Evolutionary conservation across 495 filamentous ascomycete species (phyloP).

Genomic region (Penicillium canescens): DNA sequence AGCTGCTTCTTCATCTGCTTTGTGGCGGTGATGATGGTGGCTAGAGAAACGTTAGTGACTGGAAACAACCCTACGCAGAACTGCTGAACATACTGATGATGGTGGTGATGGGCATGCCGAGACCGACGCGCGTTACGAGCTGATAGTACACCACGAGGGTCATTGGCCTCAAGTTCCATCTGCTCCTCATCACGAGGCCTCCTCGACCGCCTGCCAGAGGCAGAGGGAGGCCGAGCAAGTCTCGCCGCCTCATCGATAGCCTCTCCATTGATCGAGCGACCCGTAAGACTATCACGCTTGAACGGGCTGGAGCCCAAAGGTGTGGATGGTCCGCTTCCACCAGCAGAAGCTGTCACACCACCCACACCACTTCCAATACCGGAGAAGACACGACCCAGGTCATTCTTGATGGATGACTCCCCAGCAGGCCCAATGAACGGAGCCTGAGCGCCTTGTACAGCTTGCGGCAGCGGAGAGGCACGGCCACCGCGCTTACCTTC

Average conservation of each 20-base stretch:
- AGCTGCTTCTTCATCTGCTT: conserved; percentile 62
- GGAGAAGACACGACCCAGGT: conserved; percentile 88
- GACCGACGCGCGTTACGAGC: conserved; percentile 56
- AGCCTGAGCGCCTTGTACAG: conserved; percentile 87
- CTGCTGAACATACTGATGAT: conserved; percentile 56
- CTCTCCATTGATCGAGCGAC: conserved; percentile 39
- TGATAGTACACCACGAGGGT: conserved; percentile 57
- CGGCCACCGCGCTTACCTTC: conserved; percentile 50
- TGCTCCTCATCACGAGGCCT: conserved; percentile 59
- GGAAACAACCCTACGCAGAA: conserved; percentile 9
- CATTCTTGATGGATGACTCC: conserved; percentile 85
- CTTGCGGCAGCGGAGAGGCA: conserved; percentile 83
- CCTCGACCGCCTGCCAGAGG: conserved; percentile 55
- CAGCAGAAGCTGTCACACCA: conserved; percentile 54
- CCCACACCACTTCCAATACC: conserved; percentile 86
- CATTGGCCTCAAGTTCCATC: conserved; percentile 60
- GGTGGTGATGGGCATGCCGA: conserved; percentile 56
- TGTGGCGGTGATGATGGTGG: conserved; percentile 78
- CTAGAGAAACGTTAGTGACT: conserved; percentile 39
- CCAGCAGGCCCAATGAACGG: conserved; percentile 71
- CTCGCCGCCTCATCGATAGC: conserved; percentile 31
- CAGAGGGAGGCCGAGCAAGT: conserved; percentile 49
- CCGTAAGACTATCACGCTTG: conserved; percentile 42
- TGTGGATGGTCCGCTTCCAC: conserved; percentile 54
- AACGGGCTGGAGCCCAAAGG: conserved; percentile 59